Evolutionary conservation across 306 rosid species (phyloP).

Genomic region (Boehmeria nivea): DNA sequence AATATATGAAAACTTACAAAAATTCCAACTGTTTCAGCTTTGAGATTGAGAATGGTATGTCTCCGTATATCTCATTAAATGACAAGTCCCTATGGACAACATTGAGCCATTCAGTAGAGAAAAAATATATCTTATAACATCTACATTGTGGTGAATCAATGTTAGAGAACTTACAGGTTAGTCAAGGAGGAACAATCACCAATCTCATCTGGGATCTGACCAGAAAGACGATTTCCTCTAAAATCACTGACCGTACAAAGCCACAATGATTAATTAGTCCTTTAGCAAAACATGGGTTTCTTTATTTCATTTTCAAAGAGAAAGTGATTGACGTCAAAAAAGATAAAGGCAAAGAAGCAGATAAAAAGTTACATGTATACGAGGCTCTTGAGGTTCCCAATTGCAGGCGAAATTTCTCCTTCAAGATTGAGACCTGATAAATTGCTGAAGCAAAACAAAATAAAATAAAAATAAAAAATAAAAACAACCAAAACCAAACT

Average conservation of each 20-base stretch:
- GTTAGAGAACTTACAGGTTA: slow-evolving; percentile 47
- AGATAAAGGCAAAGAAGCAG: not conserved
- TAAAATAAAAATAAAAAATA: not conserved
- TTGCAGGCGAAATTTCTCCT: slow-evolving; percentile 87
- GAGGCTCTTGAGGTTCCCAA: slow-evolving; percentile 72
- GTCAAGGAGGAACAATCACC: slow-evolving; percentile 78
- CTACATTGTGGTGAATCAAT: not conserved
- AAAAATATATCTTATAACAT: not conserved
- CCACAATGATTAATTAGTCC: not conserved
- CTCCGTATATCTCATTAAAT: slow-evolving; percentile 74
- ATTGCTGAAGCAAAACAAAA: slow-evolving; percentile 52
- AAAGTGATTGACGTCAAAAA: not conserved
- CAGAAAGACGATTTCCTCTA: slow-evolving; percentile 66
- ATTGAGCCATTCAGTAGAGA: not conserved
- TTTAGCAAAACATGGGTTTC: too few relatives aligned
- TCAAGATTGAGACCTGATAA: slow-evolving; percentile 81
- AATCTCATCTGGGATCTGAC: slow-evolving; percentile 99
- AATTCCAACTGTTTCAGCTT: slow-evolving; percentile 79
- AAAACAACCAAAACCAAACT: not conserved
- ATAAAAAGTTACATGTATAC: slow-evolving; percentile 49
- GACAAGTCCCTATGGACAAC: slow-evolving; percentile 58
- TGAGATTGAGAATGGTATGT: slow-evolving; percentile 89
- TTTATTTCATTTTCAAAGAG: too few relatives aligned
- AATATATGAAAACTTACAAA: slow-evolving; percentile 46
- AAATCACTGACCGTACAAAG: slow-evolving; percentile 59